Conservation (phyloP, 2,329 filamentous ascomycete species). For the Camptophora hylomeconis region DNA sequence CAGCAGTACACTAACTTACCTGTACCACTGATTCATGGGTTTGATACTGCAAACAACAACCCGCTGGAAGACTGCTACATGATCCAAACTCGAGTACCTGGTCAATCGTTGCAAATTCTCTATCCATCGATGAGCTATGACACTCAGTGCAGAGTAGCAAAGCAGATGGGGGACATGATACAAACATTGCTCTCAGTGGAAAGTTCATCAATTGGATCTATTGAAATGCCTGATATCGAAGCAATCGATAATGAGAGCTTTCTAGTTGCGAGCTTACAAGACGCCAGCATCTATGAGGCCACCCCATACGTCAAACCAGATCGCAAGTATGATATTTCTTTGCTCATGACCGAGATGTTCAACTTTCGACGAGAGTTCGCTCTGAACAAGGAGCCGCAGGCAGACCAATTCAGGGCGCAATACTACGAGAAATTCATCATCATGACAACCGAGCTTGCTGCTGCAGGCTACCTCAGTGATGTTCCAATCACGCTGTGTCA, state of each 20-base stretch:
- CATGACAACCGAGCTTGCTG: slow-evolving; percentile 7
- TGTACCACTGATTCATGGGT: slow-evolving; percentile 2
- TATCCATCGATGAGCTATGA: slow-evolving; percentile 1
- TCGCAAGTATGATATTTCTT: too few species aligned
- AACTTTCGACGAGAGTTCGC: too few species aligned
- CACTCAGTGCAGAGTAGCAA: slow-evolving; percentile 3
- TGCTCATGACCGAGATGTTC: too few species aligned
- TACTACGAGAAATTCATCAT: slow-evolving; percentile 11
- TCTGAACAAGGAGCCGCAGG: too few species aligned
- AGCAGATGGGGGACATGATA: not conserved
- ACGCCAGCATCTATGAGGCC: too few species aligned
- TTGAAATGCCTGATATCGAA: slow-evolving; percentile 6
- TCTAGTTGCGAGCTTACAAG: slow-evolving; percentile 4
- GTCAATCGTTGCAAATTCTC: slow-evolving; percentile 3
- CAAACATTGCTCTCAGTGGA: too few species aligned
- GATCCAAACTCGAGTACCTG: slow-evolving; percentile 6
- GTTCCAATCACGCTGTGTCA: slow-evolving; percentile 15
- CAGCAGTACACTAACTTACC: slow-evolving; percentile 6
- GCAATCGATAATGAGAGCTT: slow-evolving; percentile 5
- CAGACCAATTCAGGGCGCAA: slow-evolving; percentile 5
- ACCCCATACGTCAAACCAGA: too few species aligned
- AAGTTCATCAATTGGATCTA: too few species aligned
- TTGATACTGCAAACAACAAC: slow-evolving; percentile 7
- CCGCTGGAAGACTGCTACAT: slow-evolving; percentile 9
- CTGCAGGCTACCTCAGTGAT: slow-evolving; percentile 6